Conservation (phyloP, 1,284 basidiomycete species). For the Trametes pubescens region DNA sequence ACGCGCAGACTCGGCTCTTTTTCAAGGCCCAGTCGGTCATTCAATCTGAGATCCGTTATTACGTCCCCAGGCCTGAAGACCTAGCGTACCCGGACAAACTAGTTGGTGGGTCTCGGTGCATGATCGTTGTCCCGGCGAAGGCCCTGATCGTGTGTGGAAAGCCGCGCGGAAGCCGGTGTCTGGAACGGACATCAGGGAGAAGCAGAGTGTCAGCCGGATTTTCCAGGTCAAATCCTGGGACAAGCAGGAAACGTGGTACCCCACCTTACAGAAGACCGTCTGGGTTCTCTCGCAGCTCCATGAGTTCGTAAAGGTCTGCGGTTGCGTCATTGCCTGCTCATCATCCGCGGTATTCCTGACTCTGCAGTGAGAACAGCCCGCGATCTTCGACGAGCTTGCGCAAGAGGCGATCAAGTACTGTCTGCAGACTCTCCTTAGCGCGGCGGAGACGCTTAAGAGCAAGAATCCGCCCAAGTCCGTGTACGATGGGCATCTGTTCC, state of each 20-base stretch:
- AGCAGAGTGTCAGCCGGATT: constrained; percentile 69
- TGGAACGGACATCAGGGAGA: constrained; percentile 61
- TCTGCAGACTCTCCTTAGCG: constrained; percentile 77
- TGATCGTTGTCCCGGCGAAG: constrained; percentile 13
- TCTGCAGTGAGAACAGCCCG: constrained; percentile 58
- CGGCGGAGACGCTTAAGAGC: constrained; percentile 68
- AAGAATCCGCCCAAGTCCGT: constrained; percentile 53
- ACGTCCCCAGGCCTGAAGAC: constrained; percentile 78
- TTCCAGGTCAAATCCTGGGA: constrained; percentile 78
- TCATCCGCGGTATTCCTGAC: constrained; percentile 6
- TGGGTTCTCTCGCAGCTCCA: constrained; percentile 90
- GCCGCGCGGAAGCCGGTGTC: constrained; percentile 53
- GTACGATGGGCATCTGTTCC: constrained; percentile 83
- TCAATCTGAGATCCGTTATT: constrained; percentile 87
- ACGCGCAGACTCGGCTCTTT: constrained; percentile 92
- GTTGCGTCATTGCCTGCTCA: constrained; percentile 1
- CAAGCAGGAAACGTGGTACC: constrained; percentile 88
- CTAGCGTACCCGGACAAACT: constrained; percentile 87
- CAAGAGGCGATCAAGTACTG: constrained; percentile 89
- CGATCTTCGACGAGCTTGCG: constrained; percentile 93
- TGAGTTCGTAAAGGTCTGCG: constrained; percentile 86
- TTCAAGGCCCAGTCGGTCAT: constrained; percentile 94
- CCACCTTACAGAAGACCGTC: constrained; percentile 83
- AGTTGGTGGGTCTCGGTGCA: constrained; percentile 53
- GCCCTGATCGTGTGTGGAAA: constrained; percentile 35